These are phyloP conservation scores for Pterothamnion heteromorphum DNA, from an alignment of 31 red algal species.

Conservation along the genomic window DNA sequence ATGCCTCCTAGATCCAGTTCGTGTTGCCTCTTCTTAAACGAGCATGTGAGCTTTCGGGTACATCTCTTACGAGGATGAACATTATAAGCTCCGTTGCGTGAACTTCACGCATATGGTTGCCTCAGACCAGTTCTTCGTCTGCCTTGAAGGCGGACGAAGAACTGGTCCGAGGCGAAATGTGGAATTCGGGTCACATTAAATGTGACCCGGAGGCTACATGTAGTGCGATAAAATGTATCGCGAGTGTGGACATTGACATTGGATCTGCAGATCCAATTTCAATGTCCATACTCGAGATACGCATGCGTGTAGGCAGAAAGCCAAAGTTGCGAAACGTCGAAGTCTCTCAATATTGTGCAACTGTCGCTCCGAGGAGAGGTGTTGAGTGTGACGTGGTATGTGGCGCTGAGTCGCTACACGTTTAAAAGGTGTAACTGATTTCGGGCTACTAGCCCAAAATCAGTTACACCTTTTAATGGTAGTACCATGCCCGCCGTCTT, in stretches of 20 bases:
- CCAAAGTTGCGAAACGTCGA: background rate
- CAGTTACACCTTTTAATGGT: background rate
- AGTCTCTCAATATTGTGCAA: background rate
- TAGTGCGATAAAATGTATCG: background rate
- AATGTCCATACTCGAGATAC: too few species aligned
- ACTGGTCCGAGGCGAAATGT: background rate
- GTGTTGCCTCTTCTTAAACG: too few species aligned
- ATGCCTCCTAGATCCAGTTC: too few species aligned
- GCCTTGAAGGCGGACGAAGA: background rate
- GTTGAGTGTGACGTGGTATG: background rate
- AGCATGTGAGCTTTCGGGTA: background rate
- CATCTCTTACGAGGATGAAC: background rate
- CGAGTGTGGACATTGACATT: background rate
- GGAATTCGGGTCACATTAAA: background rate
- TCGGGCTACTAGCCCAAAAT: background rate
- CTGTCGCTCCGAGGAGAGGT: background rate
- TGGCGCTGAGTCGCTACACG: background rate
- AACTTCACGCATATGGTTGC: too few species aligned
- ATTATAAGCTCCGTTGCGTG: background rate
- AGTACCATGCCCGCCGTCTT: too few species aligned
- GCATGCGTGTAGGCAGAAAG: too few species aligned
- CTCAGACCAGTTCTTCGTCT: too few species aligned
- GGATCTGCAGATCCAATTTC: background rate
- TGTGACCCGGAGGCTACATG: too few species aligned
- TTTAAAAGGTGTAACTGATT: background rate